phyloP scores from a whole-genome alignment of 495 filamentous ascomycete species.

The Extremus antarcticus region DNA sequence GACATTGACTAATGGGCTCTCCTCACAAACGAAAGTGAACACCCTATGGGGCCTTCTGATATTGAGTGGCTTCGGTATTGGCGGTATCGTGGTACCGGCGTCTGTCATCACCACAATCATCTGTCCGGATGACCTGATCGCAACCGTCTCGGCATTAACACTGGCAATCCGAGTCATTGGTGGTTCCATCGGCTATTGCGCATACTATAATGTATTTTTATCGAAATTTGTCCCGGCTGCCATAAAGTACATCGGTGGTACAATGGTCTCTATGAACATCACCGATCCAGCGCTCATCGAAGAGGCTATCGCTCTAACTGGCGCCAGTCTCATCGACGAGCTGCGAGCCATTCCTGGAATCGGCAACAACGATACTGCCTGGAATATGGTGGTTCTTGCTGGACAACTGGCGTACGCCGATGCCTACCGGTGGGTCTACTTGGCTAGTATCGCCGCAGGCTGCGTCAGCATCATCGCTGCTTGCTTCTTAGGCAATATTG shows the following conservation, averaged over 20 bases:
- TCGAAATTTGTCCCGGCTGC: not conserved
- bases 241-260: slow-evolving; percentile 22
- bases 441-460: slow-evolving; percentile 58
- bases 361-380: slow-evolving; percentile 40
- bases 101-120: slow-evolving; percentile 64
- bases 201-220: slow-evolving; percentile 23
- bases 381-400: slow-evolving; percentile 46
- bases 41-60: slow-evolving; percentile 51
- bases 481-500: slow-evolving; percentile 54
- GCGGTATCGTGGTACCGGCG: slow-evolving; percentile 62
- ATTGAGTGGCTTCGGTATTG: slow-evolving; percentile 58
- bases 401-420: slow-evolving; percentile 53
- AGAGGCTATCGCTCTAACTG: slow-evolving; percentile 47
- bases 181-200: slow-evolving; percentile 24
- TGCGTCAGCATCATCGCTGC: slow-evolving; percentile 49
- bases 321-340: slow-evolving; percentile 42
- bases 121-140: slow-evolving; percentile 61
- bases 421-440: slow-evolving; percentile 58
- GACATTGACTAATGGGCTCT: too few species aligned
- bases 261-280: slow-evolving; percentile 47
- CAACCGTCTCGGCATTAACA: slow-evolving; percentile 55
- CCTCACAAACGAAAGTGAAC: too few species aligned
- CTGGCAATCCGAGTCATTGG: slow-evolving; percentile 26
- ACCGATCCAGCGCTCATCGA: slow-evolving; percentile 33
- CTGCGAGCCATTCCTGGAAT: slow-evolving; percentile 48